Evolutionary conservation across 345 rosid species (phyloP).

Genomic region (Pelargonium nanum): DNA sequence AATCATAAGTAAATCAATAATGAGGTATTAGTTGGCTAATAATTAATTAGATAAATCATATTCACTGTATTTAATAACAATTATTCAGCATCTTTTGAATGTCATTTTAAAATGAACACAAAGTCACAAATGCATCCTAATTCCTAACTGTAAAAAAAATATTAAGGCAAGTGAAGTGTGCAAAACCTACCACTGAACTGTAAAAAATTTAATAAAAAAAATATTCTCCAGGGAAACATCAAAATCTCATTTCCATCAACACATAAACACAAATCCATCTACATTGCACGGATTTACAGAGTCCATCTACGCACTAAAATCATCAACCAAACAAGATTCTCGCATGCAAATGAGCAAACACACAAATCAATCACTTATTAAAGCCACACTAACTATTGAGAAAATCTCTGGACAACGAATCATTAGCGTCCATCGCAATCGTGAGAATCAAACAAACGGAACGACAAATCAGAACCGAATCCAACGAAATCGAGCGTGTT

Average conservation of each 20-base stretch:
- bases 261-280: not conserved
- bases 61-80: not conserved
- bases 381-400: constrained; percentile 9
- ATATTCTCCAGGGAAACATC: not conserved
- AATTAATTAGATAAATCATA: no score
- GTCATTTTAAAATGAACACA: not conserved
- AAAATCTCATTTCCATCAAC: not conserved
- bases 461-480: not conserved
- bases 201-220: no score
- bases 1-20: not conserved
- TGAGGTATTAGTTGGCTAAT: not conserved
- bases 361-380: not conserved
- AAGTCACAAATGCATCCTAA: not conserved
- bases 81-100: not conserved
- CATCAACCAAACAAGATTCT: not conserved
- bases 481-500: not conserved
- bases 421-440: constrained; percentile 32
- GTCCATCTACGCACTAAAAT: not conserved
- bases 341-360: not conserved
- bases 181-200: not conserved
- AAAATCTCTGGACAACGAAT: constrained; percentile 11
- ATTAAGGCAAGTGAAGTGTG: not conserved
- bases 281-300: not conserved
- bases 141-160: not conserved
- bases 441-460: not conserved